Evolutionary conservation across 371 early-diverging fungal species (phyloP).

Genomic region (Mucor indicus): DNA sequence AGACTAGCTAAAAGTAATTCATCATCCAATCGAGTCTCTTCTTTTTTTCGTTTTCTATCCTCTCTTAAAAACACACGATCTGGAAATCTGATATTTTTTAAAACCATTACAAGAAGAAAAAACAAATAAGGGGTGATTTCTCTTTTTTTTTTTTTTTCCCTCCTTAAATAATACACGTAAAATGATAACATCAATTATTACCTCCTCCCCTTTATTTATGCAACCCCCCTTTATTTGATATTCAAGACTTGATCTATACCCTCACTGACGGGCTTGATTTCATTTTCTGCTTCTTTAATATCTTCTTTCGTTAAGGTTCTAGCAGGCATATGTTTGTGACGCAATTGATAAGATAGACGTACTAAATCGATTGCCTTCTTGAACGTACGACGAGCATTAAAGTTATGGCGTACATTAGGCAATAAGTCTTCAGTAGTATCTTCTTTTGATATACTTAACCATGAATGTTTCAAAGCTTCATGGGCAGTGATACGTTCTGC

Average conservation of each 20-base stretch:
- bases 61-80: constrained; percentile 5
- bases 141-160: background rate
- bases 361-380: constrained; percentile 64
- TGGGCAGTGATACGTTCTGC: constrained; percentile 51
- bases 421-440: constrained; percentile 49
- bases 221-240: background rate
- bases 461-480: constrained; percentile 59
- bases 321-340: constrained; percentile 23
- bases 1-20: constrained; percentile 22
- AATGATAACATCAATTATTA: no score
- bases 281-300: background rate
- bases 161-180: no score
- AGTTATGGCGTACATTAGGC: constrained; percentile 72
- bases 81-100: constrained; percentile 1
- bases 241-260: constrained; percentile 12
- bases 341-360: constrained; percentile 38
- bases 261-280: constrained; percentile 10
- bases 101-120: background rate
- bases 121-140: background rate
- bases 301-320: background rate
- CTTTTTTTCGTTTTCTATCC: background rate
- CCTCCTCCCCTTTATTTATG: no score
- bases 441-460: constrained; percentile 41
- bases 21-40: constrained; percentile 12
- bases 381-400: constrained; percentile 74